A percentile compares a stretch with the other conserved stretches of the same genome.
Evolutionary conservation across 441 rosid genomes (phyloP).

Genomic region (Pelargonium myrrhifolium): DNA sequence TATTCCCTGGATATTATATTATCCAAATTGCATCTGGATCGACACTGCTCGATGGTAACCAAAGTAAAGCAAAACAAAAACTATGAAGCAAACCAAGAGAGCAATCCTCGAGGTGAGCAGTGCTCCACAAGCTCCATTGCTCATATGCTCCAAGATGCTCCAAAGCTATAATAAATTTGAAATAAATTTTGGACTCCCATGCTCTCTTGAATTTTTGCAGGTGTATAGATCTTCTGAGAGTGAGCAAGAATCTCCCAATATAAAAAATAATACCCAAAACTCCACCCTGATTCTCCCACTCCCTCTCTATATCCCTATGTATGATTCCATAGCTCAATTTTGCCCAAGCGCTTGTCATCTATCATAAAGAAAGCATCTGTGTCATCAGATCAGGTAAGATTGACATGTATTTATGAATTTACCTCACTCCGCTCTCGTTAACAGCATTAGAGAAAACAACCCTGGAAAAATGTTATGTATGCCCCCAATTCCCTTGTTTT

Average conservation of each 20-base stretch:
- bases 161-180: constrained; percentile 71
- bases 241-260: constrained; percentile 72
- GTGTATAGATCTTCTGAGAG: constrained; percentile 54
- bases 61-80: constrained; percentile 18
- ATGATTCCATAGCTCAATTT: constrained; percentile 93
- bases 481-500: constrained; percentile 4
- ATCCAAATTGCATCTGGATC: constrained; percentile 24
- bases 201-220: constrained; percentile 51
- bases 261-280: constrained; percentile 50
- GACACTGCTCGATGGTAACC: background rate
- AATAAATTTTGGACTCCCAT: constrained; percentile 53
- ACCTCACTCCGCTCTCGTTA: constrained; percentile 48
- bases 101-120: constrained; percentile 84
- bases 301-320: constrained; percentile 89
- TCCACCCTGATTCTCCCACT: constrained; percentile 77
- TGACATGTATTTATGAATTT: constrained; percentile 50
- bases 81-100: constrained; percentile 49
- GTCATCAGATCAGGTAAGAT: constrained; percentile 71
- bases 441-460: constrained; percentile 17
- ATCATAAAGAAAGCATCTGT: constrained; percentile 92
- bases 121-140: constrained; percentile 98
- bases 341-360: constrained; percentile 99
- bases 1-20: constrained; percentile 21
- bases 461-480: constrained; percentile 9
- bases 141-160: constrained; percentile 85